Conservation (phyloP, 257 asterid genomes). For the Solanum habrochaites region DNA sequence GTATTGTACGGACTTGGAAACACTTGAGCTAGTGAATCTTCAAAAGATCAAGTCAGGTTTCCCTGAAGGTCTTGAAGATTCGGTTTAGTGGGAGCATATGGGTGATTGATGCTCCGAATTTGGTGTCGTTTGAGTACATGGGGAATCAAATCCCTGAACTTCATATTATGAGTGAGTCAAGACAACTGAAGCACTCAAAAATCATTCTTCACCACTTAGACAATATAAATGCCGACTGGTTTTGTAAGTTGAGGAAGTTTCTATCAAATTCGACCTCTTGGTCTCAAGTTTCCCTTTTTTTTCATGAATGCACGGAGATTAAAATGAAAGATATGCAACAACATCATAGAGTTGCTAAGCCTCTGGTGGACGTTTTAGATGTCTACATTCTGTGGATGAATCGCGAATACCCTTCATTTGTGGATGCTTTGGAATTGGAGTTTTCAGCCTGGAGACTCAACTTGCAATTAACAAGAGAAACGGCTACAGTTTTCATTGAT, state of each 20-base stretch:
- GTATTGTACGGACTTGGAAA: background rate
- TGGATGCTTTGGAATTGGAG: background rate
- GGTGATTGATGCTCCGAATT: too few relatives aligned
- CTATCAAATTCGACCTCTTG: background rate
- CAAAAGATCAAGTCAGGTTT: background rate
- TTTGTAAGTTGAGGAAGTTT: background rate
- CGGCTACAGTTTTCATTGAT: background rate
- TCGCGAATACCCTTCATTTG: background rate
- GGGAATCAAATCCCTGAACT: background rate
- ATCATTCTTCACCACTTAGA: background rate
- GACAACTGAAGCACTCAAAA: background rate
- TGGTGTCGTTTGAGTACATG: too few relatives aligned
- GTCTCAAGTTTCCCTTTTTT: background rate
- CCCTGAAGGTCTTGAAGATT: background rate
- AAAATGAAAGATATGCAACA: background rate
- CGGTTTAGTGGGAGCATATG: too few relatives aligned
- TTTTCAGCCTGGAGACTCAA: background rate
- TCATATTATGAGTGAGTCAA: background rate
- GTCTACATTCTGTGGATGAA: background rate
- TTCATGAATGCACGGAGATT: background rate
- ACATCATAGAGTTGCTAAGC: background rate
- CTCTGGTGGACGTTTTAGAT: background rate
- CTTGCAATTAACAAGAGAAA: background rate
- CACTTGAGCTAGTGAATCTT: background rate
- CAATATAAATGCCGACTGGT: background rate